These are phyloP conservation scores for Penicillium sp. DNA, from an alignment of 2,329 filamentous ascomycete genomes.

Conservation along the genomic window DNA sequence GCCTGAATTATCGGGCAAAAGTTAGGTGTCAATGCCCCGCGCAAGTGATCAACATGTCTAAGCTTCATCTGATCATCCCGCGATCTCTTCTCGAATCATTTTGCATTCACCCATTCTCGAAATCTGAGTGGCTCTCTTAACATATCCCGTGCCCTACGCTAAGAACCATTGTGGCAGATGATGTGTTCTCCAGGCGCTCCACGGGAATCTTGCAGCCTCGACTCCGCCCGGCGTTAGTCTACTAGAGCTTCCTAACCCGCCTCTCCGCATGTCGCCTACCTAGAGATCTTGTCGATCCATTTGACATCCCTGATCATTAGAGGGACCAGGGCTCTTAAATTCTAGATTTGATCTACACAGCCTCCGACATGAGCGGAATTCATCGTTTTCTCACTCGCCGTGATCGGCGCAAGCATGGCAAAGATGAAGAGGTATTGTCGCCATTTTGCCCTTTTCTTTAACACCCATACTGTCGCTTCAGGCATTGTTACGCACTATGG, in stretches of 20 bases:
- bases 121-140: neutral
- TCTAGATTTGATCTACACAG: neutral
- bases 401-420: slow-evolving; percentile 36
- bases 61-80: slow-evolving; percentile 14
- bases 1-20: slow-evolving; percentile 12
- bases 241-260: slow-evolving; percentile 7
- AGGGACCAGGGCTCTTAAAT: neutral
- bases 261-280: slow-evolving; percentile 26
- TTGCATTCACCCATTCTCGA: slow-evolving; percentile 2
- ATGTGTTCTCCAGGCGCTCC: slow-evolving; percentile 22
- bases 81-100: slow-evolving; percentile 10
- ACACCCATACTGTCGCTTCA: neutral
- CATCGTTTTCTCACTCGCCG: slow-evolving; percentile 43
- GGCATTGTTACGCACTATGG: neutral
- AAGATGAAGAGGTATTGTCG: slow-evolving; percentile 35
- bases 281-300: neutral
- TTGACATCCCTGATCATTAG: neutral
- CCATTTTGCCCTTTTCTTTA: neutral
- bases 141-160: slow-evolving; percentile 14
- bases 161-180: slow-evolving; percentile 20
- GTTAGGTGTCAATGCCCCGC: slow-evolving; percentile 15
- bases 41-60: slow-evolving; percentile 17
- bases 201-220: slow-evolving; percentile 31
- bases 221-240: slow-evolving; percentile 16
- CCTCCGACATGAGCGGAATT: slow-evolving; percentile 40